Evolutionary conservation across 495 filamentous ascomycete species (phyloP), one percentile per base, ranked within the genome.

Genomic region (Xeromyces bisporus): DNA sequence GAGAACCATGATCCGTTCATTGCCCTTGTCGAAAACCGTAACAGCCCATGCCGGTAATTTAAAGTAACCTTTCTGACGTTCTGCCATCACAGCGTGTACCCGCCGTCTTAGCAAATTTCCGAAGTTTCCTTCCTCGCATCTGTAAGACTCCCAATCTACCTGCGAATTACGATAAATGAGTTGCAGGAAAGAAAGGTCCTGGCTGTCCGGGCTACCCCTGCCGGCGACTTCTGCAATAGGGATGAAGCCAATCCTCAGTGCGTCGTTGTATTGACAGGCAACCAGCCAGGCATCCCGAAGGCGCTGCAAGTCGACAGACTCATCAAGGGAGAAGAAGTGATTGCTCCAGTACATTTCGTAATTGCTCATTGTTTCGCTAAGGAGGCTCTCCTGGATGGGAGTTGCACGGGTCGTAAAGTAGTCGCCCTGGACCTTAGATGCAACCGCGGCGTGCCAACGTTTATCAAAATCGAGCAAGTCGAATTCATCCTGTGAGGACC

Each of bases 231-330:
- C 41, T 6, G 48, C 53, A 6, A 43, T 31, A 5, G 50, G 48
- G 18, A 68, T 38, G 42, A 91, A 89, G 1, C 52, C 56, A 5
- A 77, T 84, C 8, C 79, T 64, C 13, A 87, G 56, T 11, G 84
- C 79, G 7, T 79, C 70, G 2, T 64, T 69, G 2, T 53, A 44
- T 1, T 57, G 42, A 23, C 75, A 55, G 7, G 80, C 73, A 0
- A 40, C 46, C n/a, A 51, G 41, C 67, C 75, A 80, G 2, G 81
- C 75, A 9, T 42, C 33, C 31, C 62, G 62, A 2, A 86, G 53
- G 13, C 49, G 58, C 1, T 43, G 18, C 1, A 75, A 15, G 42
- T 85, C 66, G 2, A 71, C 51, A 0, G 51, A 33, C 0, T 46
- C 34, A 6, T 51, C 38, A 2, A 92, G 43, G 7, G 35, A 33